Base-by-base conservation (phyloP, 2,329 filamentous ascomycete genomes). In the Chaetomiaceae sp. region DNA sequence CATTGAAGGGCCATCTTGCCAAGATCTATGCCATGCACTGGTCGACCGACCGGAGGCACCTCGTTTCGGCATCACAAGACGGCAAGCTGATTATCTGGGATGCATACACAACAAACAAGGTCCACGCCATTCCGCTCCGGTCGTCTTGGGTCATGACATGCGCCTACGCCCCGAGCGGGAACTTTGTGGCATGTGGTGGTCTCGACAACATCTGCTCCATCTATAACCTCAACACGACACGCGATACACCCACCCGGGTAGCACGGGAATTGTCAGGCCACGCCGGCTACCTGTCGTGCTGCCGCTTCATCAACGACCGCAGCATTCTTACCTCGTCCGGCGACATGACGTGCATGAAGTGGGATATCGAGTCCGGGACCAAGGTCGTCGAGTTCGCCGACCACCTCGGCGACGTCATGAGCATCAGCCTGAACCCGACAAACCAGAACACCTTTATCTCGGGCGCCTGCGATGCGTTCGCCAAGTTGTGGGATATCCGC, bases 21-120 rank as follows among this genome's bases (percentile, higher is more conserved):
- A 99, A 99, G 78, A 99, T 99, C 67, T 99, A 99, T 73, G 94
- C 94, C 66, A 99, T 99, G 94, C 94, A 99, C 78, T 99, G 94
- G 94, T 97, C 94, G 30, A 99, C 94, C 60, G 94, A 99, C 75
- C 85, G 94, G 68, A 86, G 94, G 73, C 94, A 97, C 74, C 84
- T 97, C 57, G 94, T 99, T 48, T 97, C 94, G 11, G 94, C 94
- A 59, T 99, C 94, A 64, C 94, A 99, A 74, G 94, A 99, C 67
- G 94, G 94, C 71, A 99, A 99, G 79, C 85, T 99, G 63, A 99
- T 99, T 73, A 97, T 99, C 69, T 99, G 94, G 94, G 94, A 99
- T 72, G 94, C 94, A 55, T 99, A 99, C 77, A 97, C 92, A 61
- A 97, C 94, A 58, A 97, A 99, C 80, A 99, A 99, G 74, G 94